Conservation (phyloP, 441 rosid species). For the Viola pubescens region DNA sequence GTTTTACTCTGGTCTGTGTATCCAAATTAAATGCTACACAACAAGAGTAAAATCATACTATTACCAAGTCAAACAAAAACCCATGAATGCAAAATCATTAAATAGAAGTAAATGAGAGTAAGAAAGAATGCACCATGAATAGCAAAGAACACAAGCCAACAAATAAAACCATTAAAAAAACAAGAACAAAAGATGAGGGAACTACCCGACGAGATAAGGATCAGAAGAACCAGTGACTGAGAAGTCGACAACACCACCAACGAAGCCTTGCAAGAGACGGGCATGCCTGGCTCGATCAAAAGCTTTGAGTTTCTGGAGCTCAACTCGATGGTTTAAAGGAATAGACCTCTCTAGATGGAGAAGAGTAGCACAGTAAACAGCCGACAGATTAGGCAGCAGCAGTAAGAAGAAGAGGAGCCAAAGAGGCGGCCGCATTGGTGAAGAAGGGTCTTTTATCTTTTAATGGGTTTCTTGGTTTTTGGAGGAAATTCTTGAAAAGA, state of each 20-base stretch:
- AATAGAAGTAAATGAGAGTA: neutral
- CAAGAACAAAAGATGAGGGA: conserved; percentile 10
- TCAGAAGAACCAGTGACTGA: conserved; percentile 80
- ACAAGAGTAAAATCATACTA: neutral
- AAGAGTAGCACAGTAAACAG: conserved; percentile 30
- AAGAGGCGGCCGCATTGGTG: conserved; percentile 27
- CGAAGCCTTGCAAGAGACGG: conserved; percentile 49
- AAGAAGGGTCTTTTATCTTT: conserved; percentile 5
- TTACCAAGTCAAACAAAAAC: conserved; percentile 4
- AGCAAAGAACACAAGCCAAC: neutral
- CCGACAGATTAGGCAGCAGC: conserved; percentile 21
- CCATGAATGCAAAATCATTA: conserved; percentile 9
- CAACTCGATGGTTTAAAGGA: conserved; percentile 45
- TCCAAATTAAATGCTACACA: neutral
- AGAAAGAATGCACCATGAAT: neutral
- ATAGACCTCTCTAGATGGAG: conserved; percentile 60
- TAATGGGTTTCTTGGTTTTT: neutral
- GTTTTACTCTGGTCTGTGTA: neutral
- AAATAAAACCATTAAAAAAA: conserved; percentile 11
- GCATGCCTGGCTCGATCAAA: conserved; percentile 66
- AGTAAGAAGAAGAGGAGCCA: conserved; percentile 22
- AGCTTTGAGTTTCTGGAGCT: conserved; percentile 46
- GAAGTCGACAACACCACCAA: conserved; percentile 71
- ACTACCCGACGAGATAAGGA: conserved; percentile 76
- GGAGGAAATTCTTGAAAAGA: neutral